Conservation (phyloP, 2,329 filamentous ascomycete genomes). For the Fonsecaea pedrosoi region DNA sequence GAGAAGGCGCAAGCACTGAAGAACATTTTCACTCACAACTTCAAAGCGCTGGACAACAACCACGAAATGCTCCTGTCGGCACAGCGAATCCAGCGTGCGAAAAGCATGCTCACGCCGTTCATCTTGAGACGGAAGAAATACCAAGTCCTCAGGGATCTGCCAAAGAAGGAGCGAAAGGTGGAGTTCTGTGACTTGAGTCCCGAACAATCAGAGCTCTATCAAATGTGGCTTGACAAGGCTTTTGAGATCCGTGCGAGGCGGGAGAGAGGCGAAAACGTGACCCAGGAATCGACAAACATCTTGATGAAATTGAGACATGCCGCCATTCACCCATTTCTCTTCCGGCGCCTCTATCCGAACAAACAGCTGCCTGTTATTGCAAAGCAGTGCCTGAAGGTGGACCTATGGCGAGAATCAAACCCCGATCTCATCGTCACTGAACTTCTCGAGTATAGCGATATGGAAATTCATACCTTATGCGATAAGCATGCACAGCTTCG, state of each 20-base stretch:
- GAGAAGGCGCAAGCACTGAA: slow-evolving; percentile 79
- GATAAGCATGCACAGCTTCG: slow-evolving; percentile 59
- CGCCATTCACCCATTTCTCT: slow-evolving; percentile 88
- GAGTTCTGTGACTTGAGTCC: slow-evolving; percentile 81
- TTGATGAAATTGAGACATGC: slow-evolving; percentile 93
- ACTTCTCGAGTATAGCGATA: slow-evolving; percentile 63
- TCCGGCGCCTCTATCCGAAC: slow-evolving; percentile 80
- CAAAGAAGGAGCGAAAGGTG: slow-evolving; percentile 77
- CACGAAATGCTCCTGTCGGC: slow-evolving; percentile 84
- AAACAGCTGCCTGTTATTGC: slow-evolving; percentile 77
- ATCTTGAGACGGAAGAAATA: slow-evolving; percentile 92
- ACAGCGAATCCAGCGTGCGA: slow-evolving; percentile 83
- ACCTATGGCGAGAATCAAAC: slow-evolving; percentile 60
- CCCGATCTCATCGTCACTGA: slow-evolving; percentile 62
- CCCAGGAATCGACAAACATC: slow-evolving; percentile 65
- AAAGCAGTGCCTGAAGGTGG: slow-evolving; percentile 74
- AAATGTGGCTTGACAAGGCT: slow-evolving; percentile 69
- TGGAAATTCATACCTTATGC: slow-evolving; percentile 67
- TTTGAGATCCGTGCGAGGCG: slow-evolving; percentile 66
- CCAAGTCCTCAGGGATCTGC: slow-evolving; percentile 83
- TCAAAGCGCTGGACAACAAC: slow-evolving; percentile 74
- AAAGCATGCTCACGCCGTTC: slow-evolving; percentile 93
- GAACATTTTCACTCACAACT: slow-evolving; percentile 89
- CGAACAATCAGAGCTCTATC: slow-evolving; percentile 75
- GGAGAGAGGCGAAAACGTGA: slow-evolving; percentile 60